Evolutionary conservation across 2,329 filamentous ascomycete genomes (phyloP), one percentile per base, ranked within the genome.

Genomic region (Aureobasidium sp.): DNA sequence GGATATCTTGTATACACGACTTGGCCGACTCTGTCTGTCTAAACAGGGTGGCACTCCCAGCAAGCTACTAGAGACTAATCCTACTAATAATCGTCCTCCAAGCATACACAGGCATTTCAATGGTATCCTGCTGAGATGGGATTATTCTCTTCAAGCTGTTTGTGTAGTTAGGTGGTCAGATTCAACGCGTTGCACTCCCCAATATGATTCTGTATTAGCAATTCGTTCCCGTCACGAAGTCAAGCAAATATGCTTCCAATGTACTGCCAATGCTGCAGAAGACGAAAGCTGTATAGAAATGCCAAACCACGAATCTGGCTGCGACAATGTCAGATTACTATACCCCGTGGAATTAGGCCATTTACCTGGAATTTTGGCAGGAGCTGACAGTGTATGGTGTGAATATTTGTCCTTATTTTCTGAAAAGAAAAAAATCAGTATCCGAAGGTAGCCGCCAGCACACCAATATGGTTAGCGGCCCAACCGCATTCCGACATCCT

Each of bases 381-480:
- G 4, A 9, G 7, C 12, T 14, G 41, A 5, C 9, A 22, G 20
- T 22, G 5, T 11, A 17, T 47, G 25, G 44, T 17, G 17, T 39
- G 3, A 22, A 41, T 42, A 42, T 41, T 55, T 31, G 17, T 31
- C 51, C 12, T 55, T 55, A 41, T 55, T 55, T 42, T 42, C n/a
- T 20, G 2, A 6, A 4, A 31, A 11, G 14, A 39, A 27, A 53
- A 42, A 29, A 9, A 14, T 27, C 29, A 5, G 7, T 6, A 8
- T 34, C 31, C 31, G 9, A 34, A 34, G 9, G 1, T 34, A 34
- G 31, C 31, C 31, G 31, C 31, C 12, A 34, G 9, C 31, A 39
- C 12, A 36, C 55, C 7, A 29, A 58, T 48, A 37, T 22, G 55
- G 55, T 58, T 58, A 58, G 55, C 55, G 42, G n/a, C 52, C 52